Evolutionary conservation across 371 early-diverging fungal genomes (phyloP), one percentile per base, ranked within the genome.

Genomic region (Mortierella sp.): DNA sequence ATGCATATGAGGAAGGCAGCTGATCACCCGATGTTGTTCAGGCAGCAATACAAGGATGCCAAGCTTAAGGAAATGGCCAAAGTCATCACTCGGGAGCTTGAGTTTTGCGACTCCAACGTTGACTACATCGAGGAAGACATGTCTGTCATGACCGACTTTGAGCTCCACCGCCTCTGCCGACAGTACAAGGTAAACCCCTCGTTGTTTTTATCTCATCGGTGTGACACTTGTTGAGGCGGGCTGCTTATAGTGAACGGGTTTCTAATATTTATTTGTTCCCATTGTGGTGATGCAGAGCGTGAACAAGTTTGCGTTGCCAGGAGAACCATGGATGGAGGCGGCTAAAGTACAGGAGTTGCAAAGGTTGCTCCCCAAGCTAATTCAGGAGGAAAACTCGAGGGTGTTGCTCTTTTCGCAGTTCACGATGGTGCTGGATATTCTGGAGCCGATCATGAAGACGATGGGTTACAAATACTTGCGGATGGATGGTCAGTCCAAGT

Each of bases 1-100:
- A 95, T 97, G 93, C 90, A 96, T 73, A 90, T 98, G 75, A 91
- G 98, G 38, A 98, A 98, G 82, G 95, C 94, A 0, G 94, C 97
- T 18, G 93, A 95, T 76, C 98, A 98, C 79, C 98, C 97, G 4
- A 83, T 98, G 80, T 88, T 98, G 8, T 90, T 96, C 80, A 89
- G 98, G 49, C 83, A 91, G 60, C 76, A 89, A 5, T 98, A 95
- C 85, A 88, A 88, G 0, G 92, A 92, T 75, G 87, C 74, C 0
- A 87, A 87, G 68, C 71, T 97, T 4, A 81, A 87, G 74, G 80
- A 87, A 27, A 97, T 98, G 94, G 91, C 96, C 32, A 91, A 91
- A 74, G 84, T 79, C 32, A 91, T 97, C 24, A 90, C 93, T 76
- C 80, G 88, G 70, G 95, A 95, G 79, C 80, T 87, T 14, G 91